Conservation (phyloP, 495 filamentous ascomycete genomes). For the Hypoxylon intermedium region DNA sequence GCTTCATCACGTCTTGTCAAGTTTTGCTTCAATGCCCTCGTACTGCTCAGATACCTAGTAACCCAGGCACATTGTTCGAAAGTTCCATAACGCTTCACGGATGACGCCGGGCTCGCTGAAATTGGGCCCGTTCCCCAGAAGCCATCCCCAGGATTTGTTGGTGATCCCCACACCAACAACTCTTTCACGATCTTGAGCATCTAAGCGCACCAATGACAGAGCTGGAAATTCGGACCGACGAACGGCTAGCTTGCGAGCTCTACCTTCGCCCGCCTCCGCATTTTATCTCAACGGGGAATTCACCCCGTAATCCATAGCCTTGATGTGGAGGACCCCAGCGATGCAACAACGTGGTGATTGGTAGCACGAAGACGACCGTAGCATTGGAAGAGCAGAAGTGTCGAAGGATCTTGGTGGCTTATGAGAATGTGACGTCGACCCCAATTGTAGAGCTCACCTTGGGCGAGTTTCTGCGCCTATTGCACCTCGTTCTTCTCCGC, state of each 20-base stretch:
- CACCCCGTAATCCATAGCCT: constrained; percentile 22
- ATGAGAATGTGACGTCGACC: constrained; percentile 30
- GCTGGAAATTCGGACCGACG: constrained; percentile 29
- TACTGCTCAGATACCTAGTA: not conserved
- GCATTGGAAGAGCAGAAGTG: constrained; percentile 15
- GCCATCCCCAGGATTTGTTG: constrained; percentile 22
- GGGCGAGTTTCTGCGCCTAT: constrained; percentile 43
- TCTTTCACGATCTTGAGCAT: constrained; percentile 20
- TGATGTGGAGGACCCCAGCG: constrained; percentile 23
- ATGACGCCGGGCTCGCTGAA: constrained; percentile 15
- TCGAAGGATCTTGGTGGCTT: constrained; percentile 25
- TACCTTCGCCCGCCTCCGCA: constrained; percentile 24
- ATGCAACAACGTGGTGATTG: constrained; percentile 24
- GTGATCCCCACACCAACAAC: constrained; percentile 15
- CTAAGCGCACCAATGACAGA: constrained; percentile 29
- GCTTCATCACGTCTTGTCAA: too few species aligned
- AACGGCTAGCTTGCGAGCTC: constrained; percentile 8
- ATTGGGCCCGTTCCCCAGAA: constrained; percentile 23
- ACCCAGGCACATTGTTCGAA: not conserved
- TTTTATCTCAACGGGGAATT: constrained; percentile 11
- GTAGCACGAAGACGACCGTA: constrained; percentile 20
- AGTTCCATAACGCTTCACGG: not conserved
- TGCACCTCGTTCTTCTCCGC: constrained; percentile 24
- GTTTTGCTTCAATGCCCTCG: too few species aligned
- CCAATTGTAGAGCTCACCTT: constrained; percentile 23